phyloP scores from a whole-genome alignment of 805 yeast genomes.

The Candida sakaeoensis region DNA sequence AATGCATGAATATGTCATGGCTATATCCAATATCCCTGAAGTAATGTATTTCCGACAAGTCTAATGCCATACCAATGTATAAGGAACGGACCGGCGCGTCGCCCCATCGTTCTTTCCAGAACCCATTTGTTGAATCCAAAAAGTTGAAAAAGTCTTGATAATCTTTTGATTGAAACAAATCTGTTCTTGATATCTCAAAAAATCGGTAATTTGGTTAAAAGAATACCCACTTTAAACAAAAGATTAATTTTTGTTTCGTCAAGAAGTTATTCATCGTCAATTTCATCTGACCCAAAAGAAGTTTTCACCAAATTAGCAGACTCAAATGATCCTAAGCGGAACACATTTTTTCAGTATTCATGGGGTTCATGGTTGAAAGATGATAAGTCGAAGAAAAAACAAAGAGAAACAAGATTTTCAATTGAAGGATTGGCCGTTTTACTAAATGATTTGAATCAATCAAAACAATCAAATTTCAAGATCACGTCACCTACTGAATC shows the following conservation, averaged over 20 bases:
- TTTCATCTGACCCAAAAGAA: slow-evolving; percentile 27
- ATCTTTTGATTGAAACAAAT: slow-evolving; percentile 59
- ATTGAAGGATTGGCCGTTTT: slow-evolving; percentile 67
- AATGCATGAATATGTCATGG: slow-evolving; percentile 78
- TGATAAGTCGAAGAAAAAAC: slow-evolving; percentile 68
- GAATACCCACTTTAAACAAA: background rate
- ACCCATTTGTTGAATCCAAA: slow-evolving; percentile 75
- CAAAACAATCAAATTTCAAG: background rate
- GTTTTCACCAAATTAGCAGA: slow-evolving; percentile 56
- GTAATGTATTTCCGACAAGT: slow-evolving; percentile 73
- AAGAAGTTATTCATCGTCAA: background rate
- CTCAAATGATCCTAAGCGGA: slow-evolving; percentile 63
- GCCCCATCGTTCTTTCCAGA: slow-evolving; percentile 93
- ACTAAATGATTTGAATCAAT: slow-evolving; percentile 28
- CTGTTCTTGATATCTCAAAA: slow-evolving; percentile 85
- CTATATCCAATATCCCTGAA: slow-evolving; percentile 90
- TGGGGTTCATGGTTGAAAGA: slow-evolving; percentile 95
- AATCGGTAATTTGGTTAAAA: background rate
- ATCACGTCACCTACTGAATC: background rate
- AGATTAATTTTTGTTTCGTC: background rate
- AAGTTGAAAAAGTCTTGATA: slow-evolving; percentile 67
- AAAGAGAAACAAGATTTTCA: slow-evolving; percentile 77
- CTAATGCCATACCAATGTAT: slow-evolving; percentile 74
- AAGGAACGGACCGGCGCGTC: slow-evolving; percentile 94
- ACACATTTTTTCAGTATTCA: slow-evolving; percentile 75